A percentile compares a stretch with the other conserved stretches of the same genome.
These are phyloP conservation scores for Candida pseudoviswanathii DNA, from an alignment of 1,139 yeast genomes.

Conservation along the genomic window DNA sequence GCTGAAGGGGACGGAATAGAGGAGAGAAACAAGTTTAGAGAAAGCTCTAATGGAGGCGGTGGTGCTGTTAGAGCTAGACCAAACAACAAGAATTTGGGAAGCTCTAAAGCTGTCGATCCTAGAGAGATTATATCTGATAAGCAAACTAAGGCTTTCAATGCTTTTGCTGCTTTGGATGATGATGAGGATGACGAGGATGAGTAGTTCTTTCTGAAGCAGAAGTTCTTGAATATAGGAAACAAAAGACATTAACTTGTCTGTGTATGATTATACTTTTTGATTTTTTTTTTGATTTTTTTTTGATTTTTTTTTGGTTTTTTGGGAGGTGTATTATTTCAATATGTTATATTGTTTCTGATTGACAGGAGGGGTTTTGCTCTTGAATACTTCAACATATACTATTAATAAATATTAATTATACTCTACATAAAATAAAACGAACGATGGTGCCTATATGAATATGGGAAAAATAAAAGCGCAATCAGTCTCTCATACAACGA, in stretches of 20 bases:
- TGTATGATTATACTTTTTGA: constrained; percentile 6
- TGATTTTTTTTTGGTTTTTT: neutral
- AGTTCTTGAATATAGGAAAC: constrained; percentile 5
- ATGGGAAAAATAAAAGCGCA: neutral
- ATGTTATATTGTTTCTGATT: neutral
- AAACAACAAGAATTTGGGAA: constrained; percentile 71
- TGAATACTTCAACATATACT: neutral
- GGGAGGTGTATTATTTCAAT: neutral
- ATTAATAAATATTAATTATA: constrained; percentile 1
- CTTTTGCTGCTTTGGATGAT: constrained; percentile 75
- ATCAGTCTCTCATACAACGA: constrained; percentile 26
- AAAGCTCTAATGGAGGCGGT: constrained; percentile 38
- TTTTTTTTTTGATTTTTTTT: constrained; percentile 6
- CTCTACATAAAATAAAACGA: neutral
- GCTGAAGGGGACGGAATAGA: constrained; percentile 50
- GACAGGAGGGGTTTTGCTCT: neutral
- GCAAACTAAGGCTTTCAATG: constrained; percentile 67
- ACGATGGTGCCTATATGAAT: neutral
- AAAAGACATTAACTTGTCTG: neutral
- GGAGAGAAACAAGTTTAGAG: constrained; percentile 52
- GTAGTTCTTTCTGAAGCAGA: neutral
- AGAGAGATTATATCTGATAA: constrained; percentile 71
- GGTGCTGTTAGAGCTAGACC: constrained; percentile 58
- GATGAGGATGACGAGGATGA: constrained; percentile 37
- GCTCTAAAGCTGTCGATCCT: constrained; percentile 72